A percentile compares a stretch with the other conserved stretches of the same genome.
phyloP scores from a whole-genome alignment of 805 yeast genomes.

The Cyberlindnera lachancei region DNA sequence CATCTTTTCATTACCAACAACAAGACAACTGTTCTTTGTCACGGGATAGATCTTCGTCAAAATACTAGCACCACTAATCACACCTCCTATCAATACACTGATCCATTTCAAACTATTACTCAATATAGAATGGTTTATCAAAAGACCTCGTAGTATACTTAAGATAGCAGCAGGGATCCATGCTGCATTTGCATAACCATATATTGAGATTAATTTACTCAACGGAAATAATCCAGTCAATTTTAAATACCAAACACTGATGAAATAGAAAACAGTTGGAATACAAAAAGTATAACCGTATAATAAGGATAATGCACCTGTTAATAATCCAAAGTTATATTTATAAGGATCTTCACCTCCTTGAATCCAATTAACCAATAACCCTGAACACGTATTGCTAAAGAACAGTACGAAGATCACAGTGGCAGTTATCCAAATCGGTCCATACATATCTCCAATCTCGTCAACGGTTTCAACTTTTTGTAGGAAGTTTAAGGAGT shows the following conservation, averaged over 20 bases:
- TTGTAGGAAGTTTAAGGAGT: conserved; percentile 57
- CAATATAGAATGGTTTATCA: conserved; percentile 36
- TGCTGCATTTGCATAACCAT: conserved; percentile 75
- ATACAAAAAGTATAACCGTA: conserved; percentile 68
- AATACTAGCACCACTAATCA: conserved; percentile 52
- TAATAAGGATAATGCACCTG: conserved; percentile 61
- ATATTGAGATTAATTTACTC: conserved; percentile 60
- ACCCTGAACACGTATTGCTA: conserved; percentile 60
- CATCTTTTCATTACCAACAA: conserved; percentile 31
- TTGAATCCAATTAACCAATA: conserved; percentile 45
- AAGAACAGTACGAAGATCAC: conserved; percentile 69
- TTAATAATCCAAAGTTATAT: conserved; percentile 53
- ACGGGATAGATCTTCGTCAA: conserved; percentile 38
- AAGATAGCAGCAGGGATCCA: conserved; percentile 81
- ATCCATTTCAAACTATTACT: conserved; percentile 53
- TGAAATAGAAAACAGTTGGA: conserved; percentile 49
- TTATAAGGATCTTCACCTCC: conserved; percentile 40
- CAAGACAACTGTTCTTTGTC: conserved; percentile 26
- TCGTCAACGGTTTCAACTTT: conserved; percentile 34
- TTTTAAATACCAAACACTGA: conserved; percentile 46
- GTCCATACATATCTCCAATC: conserved; percentile 72
- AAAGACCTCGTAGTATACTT: conserved; percentile 48
- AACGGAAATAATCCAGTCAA: conserved; percentile 42
- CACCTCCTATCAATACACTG: conserved; percentile 51
- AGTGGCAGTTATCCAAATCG: conserved; percentile 86